These are phyloP conservation scores for Geosmithia morbida DNA, from an alignment of 2,329 filamentous ascomycete genomes.

Conservation along the genomic window DNA sequence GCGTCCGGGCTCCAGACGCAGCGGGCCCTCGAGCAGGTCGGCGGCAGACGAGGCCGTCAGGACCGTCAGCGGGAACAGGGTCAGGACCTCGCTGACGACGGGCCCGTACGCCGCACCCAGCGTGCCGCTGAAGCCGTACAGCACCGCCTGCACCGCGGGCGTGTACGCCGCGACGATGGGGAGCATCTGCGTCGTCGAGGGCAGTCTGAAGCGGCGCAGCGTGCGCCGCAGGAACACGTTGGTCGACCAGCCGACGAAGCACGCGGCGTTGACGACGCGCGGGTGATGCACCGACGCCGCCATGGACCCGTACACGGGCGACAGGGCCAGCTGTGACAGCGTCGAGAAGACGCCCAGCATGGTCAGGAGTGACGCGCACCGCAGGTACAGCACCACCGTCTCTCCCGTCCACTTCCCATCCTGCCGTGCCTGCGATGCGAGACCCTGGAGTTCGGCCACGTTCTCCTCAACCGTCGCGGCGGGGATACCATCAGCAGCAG, in stretches of 20 bases:
- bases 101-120: slow-evolving; percentile 63
- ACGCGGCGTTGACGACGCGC: slow-evolving; percentile 48
- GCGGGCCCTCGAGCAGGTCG: slow-evolving; percentile 42
- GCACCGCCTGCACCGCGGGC: slow-evolving; percentile 55
- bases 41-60: slow-evolving; percentile 50
- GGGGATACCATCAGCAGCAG: too few species aligned
- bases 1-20: slow-evolving; percentile 35
- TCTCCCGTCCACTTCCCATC: slow-evolving; percentile 14
- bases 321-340: slow-evolving; percentile 61
- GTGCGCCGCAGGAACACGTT: slow-evolving; percentile 37
- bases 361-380: slow-evolving; percentile 8
- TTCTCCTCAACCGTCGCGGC: too few species aligned
- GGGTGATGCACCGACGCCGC: slow-evolving; percentile 61
- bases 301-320: slow-evolving; percentile 79
- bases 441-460: background rate
- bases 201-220: slow-evolving; percentile 17
- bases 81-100: slow-evolving; percentile 56
- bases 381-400: slow-evolving; percentile 10
- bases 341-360: slow-evolving; percentile 46
- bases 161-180: slow-evolving; percentile 64
- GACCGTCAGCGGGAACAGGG: slow-evolving; percentile 54
- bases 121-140: slow-evolving; percentile 50
- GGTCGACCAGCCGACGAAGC: slow-evolving; percentile 58
- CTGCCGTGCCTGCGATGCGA: slow-evolving; percentile 9
- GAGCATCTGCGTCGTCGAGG: slow-evolving; percentile 36